These are phyloP conservation scores for Cyclotella baltica DNA, from an alignment of 108 stramenopile genomes.

Conservation along the genomic window DNA sequence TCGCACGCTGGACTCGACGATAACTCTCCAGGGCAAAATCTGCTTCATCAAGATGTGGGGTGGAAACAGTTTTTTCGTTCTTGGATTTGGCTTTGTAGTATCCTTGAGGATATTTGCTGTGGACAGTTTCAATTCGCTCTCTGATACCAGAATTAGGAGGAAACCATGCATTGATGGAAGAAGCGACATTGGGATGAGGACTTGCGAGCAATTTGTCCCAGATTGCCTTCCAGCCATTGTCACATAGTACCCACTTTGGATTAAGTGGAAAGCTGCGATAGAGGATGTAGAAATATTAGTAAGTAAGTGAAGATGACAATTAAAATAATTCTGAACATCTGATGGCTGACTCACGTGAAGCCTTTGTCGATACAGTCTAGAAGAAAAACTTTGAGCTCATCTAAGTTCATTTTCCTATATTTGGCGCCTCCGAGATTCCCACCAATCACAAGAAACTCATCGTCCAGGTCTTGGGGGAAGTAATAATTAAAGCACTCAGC, in stretches of 20 bases:
- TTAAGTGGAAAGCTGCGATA: slow-evolving; percentile 60
- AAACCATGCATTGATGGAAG: slow-evolving; percentile 54
- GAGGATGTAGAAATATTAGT: not conserved
- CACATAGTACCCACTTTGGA: slow-evolving; percentile 62
- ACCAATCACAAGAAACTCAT: slow-evolving; percentile 63
- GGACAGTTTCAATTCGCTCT: slow-evolving; percentile 48
- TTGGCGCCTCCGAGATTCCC: slow-evolving; percentile 50
- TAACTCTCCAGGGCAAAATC: slow-evolving; percentile 47
- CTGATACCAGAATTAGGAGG: slow-evolving; percentile 51
- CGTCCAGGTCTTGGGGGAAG: slow-evolving; percentile 84
- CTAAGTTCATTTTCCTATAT: slow-evolving; percentile 67
- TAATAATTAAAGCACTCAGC: slow-evolving; percentile 81
- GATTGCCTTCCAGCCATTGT: slow-evolving; percentile 47
- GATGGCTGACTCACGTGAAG: slow-evolving; percentile 51
- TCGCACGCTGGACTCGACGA: slow-evolving; percentile 50
- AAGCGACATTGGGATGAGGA: slow-evolving; percentile 46
- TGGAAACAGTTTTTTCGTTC: slow-evolving; percentile 27
- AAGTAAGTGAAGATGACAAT: not conserved
- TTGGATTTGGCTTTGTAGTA: slow-evolving; percentile 21
- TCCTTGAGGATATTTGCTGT: slow-evolving; percentile 44
- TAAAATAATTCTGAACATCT: not conserved
- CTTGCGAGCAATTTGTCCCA: slow-evolving; percentile 51
- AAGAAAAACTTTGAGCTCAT: slow-evolving; percentile 64
- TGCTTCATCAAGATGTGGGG: slow-evolving; percentile 35
- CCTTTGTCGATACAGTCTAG: slow-evolving; percentile 61